phyloP scores from a whole-genome alignment of 2,329 filamentous ascomycete genomes.

The Teratosphaeria destructans region DNA sequence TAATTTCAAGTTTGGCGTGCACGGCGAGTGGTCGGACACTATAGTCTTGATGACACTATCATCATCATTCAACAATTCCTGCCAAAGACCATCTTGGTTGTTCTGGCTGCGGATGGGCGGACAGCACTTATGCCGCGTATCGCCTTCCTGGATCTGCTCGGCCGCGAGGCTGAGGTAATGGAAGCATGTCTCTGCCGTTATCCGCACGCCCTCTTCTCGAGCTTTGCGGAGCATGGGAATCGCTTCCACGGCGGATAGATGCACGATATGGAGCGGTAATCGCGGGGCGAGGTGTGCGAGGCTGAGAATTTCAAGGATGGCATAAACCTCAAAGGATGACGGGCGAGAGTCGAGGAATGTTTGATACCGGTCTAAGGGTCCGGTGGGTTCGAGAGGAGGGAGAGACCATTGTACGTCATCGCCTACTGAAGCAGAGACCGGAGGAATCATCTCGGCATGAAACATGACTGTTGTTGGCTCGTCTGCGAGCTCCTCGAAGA shows the following conservation, averaged over 20 bases:
- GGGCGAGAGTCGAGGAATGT: slow-evolving; percentile 90
- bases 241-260: slow-evolving; percentile 79
- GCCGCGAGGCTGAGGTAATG: slow-evolving; percentile 82
- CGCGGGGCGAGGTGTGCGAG: slow-evolving; percentile 70
- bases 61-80: slow-evolving; percentile 52
- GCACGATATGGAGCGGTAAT: slow-evolving; percentile 84
- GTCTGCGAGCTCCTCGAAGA: slow-evolving; percentile 70
- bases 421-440: slow-evolving; percentile 66
- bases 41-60: slow-evolving; percentile 83
- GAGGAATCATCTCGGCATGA: slow-evolving; percentile 96
- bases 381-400: slow-evolving; percentile 59
- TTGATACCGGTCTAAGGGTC: slow-evolving; percentile 65
- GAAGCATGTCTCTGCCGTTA: slow-evolving; percentile 92
- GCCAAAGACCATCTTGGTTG: slow-evolving; percentile 83
- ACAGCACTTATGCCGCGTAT: slow-evolving; percentile 91
- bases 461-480: slow-evolving; percentile 93
- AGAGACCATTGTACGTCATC: slow-evolving; percentile 60
- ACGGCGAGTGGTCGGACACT: slow-evolving; percentile 92
- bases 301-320: slow-evolving; percentile 75
- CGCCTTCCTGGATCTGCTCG: slow-evolving; percentile 71
- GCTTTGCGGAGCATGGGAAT: slow-evolving; percentile 72
- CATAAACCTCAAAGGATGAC: slow-evolving; percentile 80
- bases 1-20: slow-evolving; percentile 87
- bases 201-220: slow-evolving; percentile 62
- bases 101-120: slow-evolving; percentile 72